A percentile compares a stretch with the other conserved stretches of the same genome.
Evolutionary conservation across 108 stramenopile species (phyloP).

Genomic region (Stephanodiscus minutulus): DNA sequence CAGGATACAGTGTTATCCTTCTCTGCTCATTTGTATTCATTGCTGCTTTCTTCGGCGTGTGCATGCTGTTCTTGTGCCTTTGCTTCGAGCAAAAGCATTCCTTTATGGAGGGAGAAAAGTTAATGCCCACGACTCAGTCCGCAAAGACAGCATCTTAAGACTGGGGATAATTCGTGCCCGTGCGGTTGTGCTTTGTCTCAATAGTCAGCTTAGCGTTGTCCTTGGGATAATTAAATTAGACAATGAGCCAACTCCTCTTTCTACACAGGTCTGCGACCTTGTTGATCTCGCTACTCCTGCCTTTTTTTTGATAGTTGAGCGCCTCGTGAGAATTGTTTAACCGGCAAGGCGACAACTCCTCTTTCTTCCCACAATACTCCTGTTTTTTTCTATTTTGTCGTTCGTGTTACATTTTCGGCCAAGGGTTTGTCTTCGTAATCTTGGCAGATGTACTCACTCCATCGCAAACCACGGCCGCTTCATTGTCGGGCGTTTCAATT

Average conservation of each 20-base stretch:
- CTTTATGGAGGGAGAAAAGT: conserved; percentile 25
- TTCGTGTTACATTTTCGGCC: no score
- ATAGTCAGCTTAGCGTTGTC: not conserved
- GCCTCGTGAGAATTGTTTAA: no score
- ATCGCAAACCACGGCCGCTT: no score
- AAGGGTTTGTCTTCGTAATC: no score
- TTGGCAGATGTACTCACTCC: no score
- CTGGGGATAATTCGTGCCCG: not conserved
- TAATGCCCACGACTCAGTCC: not conserved
- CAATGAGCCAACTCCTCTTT: not conserved
- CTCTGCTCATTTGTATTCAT: conserved; percentile 8
- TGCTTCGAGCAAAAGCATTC: conserved; percentile 41
- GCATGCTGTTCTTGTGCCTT: conserved; percentile 38
- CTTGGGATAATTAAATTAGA: not conserved
- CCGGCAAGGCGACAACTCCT: no score
- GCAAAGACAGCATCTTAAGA: conserved; percentile 4
- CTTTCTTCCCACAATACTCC: no score
- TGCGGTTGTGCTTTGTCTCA: not conserved
- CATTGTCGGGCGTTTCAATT: no score
- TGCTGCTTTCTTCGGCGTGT: conserved; percentile 28
- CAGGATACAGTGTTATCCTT: conserved; percentile 24
- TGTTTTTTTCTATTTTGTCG: no score
- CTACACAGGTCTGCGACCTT: not conserved
- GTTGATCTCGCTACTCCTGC: no score
- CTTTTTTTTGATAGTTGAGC: not conserved